Evolutionary conservation across 805 yeast species (phyloP).

Genomic region (Candida vartiovaarae): DNA sequence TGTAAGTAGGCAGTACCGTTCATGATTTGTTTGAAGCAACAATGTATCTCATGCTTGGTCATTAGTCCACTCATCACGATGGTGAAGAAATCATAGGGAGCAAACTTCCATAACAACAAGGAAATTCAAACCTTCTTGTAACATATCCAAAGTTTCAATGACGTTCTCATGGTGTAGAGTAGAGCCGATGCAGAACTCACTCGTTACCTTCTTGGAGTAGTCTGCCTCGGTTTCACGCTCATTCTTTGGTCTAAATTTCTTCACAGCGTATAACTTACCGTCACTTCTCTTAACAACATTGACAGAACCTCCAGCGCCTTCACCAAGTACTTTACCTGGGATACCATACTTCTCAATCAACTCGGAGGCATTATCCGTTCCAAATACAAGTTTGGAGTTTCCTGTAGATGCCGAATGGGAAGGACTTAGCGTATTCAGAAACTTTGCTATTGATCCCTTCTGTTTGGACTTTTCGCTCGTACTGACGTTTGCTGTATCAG

Average conservation of each 20-base stretch:
- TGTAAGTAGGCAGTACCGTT: conserved; percentile 75
- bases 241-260: conserved; percentile 68
- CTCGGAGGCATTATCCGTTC: conserved; percentile 32
- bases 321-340: conserved; percentile 69
- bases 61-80: conserved; percentile 85
- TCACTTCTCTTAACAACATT: conserved; percentile 60
- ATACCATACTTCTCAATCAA: conserved; percentile 62
- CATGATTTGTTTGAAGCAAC: conserved; percentile 78
- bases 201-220: conserved; percentile 70
- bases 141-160: conserved; percentile 72
- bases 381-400: conserved; percentile 28
- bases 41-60: conserved; percentile 60
- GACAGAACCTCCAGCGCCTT: conserved; percentile 96
- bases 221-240: conserved; percentile 57
- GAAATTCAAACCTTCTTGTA: conserved; percentile 57
- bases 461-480: conserved; percentile 3
- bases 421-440: conserved; percentile 18
- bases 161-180: conserved; percentile 72
- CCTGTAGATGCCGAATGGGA: conserved; percentile 14
- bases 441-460: conserved; percentile 17
- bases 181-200: conserved; percentile 80
- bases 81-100: conserved; percentile 87
- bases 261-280: conserved; percentile 71
- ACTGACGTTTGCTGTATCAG: conserved; percentile 3
- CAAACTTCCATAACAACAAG: conserved; percentile 89